These are phyloP conservation scores for Ampelomyces quisqualis DNA, from an alignment of 2,329 filamentous ascomycete genomes.

Conservation along the genomic window DNA sequence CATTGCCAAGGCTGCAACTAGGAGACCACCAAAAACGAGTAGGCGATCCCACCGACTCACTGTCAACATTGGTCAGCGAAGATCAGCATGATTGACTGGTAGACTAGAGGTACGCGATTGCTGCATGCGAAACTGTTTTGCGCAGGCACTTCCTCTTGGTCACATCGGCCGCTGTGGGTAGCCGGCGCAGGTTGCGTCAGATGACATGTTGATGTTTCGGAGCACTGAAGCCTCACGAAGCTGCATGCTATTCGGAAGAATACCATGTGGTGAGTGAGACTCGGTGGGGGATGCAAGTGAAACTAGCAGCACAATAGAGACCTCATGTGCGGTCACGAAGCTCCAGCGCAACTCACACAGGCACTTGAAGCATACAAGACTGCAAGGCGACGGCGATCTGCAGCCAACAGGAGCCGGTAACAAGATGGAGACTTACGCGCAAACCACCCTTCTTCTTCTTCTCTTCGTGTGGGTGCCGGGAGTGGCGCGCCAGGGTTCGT, in stretches of 20 bases:
- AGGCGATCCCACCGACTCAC: conserved; percentile 97
- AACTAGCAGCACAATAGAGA: conserved; percentile 26
- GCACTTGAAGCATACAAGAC: conserved; percentile 12
- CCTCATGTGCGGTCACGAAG: conserved; percentile 34
- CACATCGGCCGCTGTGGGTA: conserved; percentile 26
- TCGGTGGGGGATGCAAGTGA: conserved; percentile 22
- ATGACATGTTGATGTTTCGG: conserved; percentile 24
- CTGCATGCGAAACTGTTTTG: conserved; percentile 41
- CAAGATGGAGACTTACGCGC: conserved; percentile 68
- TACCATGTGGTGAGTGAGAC: conserved; percentile 19
- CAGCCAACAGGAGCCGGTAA: conserved; percentile 17
- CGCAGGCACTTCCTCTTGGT: conserved; percentile 48
- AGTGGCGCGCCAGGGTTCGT: conserved; percentile 73
- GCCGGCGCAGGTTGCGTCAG: conserved; percentile 31
- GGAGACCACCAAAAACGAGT: conserved; percentile 70
- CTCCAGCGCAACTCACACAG: conserved; percentile 11
- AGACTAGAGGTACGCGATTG: conserved; percentile 39
- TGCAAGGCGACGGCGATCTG: conserved; percentile 12
- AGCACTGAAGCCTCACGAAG: conserved; percentile 7
- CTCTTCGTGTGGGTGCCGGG: conserved; percentile 77
- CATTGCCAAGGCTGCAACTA: conserved; percentile 65
- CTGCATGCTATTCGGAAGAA: conserved; percentile 21
- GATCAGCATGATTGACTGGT: conserved; percentile 24
- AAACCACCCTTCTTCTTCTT: conserved; percentile 96
- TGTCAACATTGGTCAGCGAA: conserved; percentile 49